These are phyloP conservation scores for Ochetophila trinervis DNA, from an alignment of 306 rosid genomes.

Conservation along the genomic window DNA sequence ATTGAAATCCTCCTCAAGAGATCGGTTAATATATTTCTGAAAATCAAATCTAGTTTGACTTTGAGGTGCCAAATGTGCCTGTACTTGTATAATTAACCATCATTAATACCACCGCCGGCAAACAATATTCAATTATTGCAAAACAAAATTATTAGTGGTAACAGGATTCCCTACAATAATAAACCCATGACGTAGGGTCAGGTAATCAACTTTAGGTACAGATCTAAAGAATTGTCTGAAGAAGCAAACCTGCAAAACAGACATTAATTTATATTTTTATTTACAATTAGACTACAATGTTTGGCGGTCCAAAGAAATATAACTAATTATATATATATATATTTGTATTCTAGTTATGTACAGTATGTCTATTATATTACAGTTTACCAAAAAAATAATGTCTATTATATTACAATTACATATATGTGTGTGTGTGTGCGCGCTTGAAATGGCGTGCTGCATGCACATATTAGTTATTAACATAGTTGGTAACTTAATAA, in stretches of 20 bases:
- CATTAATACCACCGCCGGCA: neutral
- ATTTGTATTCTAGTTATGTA: no score
- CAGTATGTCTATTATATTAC: no score
- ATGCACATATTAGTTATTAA: no score
- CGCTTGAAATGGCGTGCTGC: no score
- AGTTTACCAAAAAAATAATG: no score
- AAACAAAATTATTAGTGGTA: neutral
- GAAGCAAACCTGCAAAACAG: slow-evolving; percentile 50
- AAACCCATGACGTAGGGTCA: slow-evolving; percentile 83
- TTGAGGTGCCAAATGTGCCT: slow-evolving; percentile 93
- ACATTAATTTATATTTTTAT: no score
- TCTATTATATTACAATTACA: no score
- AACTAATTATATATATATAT: no score
- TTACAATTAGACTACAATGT: no score
- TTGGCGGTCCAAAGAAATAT: no score
- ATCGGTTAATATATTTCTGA: slow-evolving; percentile 65
- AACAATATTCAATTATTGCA: neutral
- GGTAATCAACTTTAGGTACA: slow-evolving; percentile 81
- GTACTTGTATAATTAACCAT: neutral
- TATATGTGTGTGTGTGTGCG: no score
- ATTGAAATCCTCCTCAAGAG: slow-evolving; percentile 83
- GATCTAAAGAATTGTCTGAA: slow-evolving; percentile 81
- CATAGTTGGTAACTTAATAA: no score
- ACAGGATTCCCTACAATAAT: slow-evolving; percentile 44
- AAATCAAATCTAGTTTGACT: slow-evolving; percentile 60